These are phyloP conservation scores for Setomelanomma holmii DNA, from an alignment of 2,329 filamentous ascomycete species.

Conservation along the genomic window DNA sequence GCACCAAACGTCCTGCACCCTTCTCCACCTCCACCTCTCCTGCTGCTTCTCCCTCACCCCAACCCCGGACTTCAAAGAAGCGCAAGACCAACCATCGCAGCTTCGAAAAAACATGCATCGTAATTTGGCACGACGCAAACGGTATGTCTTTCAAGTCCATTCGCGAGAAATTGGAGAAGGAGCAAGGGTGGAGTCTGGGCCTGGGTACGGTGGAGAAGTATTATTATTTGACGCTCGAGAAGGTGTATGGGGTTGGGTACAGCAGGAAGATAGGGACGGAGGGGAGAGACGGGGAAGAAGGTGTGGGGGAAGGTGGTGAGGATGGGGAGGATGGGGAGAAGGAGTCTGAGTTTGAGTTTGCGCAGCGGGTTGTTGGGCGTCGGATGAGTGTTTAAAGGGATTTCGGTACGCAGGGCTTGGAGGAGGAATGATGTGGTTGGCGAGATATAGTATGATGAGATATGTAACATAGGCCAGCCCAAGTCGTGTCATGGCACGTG, in stretches of 20 bases:
- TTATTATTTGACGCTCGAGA: conserved; percentile 11
- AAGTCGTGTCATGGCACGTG: no score
- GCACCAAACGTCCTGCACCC: not conserved
- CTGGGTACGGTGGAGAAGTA: conserved; percentile 19
- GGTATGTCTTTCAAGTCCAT: conserved; percentile 15
- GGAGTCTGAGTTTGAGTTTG: not conserved
- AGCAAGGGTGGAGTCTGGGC: conserved; percentile 17
- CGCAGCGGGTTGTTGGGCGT: not conserved
- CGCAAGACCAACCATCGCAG: conserved; percentile 1
- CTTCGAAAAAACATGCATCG: conserved; percentile 21
- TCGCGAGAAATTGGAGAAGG: conserved; percentile 13
- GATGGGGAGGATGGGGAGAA: not conserved
- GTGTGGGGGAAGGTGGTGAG: not conserved
- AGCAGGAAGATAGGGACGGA: no score
- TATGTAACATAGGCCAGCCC: no score
- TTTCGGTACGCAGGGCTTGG: no score
- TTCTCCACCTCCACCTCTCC: not conserved
- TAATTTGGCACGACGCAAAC: conserved; percentile 20
- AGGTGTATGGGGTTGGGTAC: conserved; percentile 18
- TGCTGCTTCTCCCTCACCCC: not conserved
- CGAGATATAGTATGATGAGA: no score
- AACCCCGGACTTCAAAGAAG: not conserved
- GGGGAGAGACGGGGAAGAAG: not conserved
- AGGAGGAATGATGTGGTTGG: no score
- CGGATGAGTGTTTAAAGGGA: not conserved